These are phyloP conservation scores for Pichia sorboxylosa DNA, from an alignment of 1,139 yeast species.

Conservation along the genomic window DNA sequence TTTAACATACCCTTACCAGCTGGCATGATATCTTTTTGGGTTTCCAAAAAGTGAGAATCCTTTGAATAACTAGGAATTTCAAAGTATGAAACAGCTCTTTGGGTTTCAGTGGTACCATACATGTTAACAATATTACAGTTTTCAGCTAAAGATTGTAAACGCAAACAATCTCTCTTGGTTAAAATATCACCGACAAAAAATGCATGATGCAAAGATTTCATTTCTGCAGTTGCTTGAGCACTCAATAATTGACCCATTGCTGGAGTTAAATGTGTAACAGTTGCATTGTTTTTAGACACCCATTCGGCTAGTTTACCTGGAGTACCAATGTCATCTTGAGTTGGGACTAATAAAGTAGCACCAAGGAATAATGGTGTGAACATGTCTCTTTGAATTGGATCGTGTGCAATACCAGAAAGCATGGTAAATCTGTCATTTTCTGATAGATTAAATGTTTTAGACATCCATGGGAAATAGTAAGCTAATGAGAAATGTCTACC, in stretches of 20 bases:
- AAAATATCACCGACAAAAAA: constrained; percentile 96
- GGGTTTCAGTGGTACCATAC: constrained; percentile 99
- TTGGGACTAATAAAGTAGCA: constrained; percentile 85
- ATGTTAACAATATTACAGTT: constrained; percentile 87
- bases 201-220: constrained; percentile 84
- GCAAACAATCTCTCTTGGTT: constrained; percentile 90
- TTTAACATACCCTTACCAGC: constrained; percentile 97
- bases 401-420: constrained; percentile 98
- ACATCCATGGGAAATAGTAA: constrained; percentile 98
- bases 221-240: constrained; percentile 89
- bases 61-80: constrained; percentile 66
- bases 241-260: constrained; percentile 98
- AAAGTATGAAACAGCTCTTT: constrained; percentile 90
- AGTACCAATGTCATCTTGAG: constrained; percentile 94
- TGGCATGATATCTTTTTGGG: constrained; percentile 92
- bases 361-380: constrained; percentile 95
- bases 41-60: constrained; percentile 65
- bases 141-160: constrained; percentile 83
- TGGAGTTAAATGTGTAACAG: constrained; percentile 95
- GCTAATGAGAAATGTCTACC: constrained; percentile 97
- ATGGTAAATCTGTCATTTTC: constrained; percentile 85
- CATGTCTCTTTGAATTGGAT: constrained; percentile 98
- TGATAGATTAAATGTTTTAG: constrained; percentile 65
- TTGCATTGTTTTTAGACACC: constrained; percentile 87
- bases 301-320: constrained; percentile 96